Conservation (phyloP, 257 asterid genomes). For the Nicotiana tomentosiformis region DNA sequence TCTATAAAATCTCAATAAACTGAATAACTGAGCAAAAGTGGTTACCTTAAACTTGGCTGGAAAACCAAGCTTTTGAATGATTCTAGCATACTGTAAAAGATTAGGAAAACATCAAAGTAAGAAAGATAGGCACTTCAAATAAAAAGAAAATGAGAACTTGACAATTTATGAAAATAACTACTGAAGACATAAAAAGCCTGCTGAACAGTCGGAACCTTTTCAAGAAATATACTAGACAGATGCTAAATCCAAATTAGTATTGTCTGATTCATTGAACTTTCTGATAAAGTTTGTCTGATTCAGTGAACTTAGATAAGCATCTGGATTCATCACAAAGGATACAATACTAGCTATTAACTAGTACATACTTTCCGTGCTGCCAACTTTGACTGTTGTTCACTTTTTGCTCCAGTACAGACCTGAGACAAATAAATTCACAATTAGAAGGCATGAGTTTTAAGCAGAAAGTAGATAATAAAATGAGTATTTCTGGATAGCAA, state of each 20-base stretch:
- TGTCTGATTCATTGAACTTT: not conserved
- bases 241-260: not conserved
- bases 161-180: not conserved
- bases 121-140: not conserved
- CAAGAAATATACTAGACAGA: not conserved
- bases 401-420: slow-evolving; percentile 90
- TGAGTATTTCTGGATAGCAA: too few species aligned
- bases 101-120: not conserved
- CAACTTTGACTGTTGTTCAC: slow-evolving; percentile 69
- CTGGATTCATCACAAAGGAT: not conserved
- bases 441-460: not conserved
- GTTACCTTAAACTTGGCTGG: slow-evolving; percentile 75
- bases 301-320: not conserved
- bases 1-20: not conserved
- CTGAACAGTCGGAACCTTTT: slow-evolving; percentile 4
- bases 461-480: not conserved
- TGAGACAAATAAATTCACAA: slow-evolving; percentile 14
- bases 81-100: slow-evolving; percentile 56
- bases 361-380: slow-evolving; percentile 68
- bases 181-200: not conserved
- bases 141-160: not conserved
- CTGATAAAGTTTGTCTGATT: too few species aligned
- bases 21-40: not conserved
- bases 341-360: not conserved
- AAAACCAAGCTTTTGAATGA: slow-evolving; percentile 73